Conservation (phyloP, 192 early-diverging fungal species). For the Coemansia sp. region DNA sequence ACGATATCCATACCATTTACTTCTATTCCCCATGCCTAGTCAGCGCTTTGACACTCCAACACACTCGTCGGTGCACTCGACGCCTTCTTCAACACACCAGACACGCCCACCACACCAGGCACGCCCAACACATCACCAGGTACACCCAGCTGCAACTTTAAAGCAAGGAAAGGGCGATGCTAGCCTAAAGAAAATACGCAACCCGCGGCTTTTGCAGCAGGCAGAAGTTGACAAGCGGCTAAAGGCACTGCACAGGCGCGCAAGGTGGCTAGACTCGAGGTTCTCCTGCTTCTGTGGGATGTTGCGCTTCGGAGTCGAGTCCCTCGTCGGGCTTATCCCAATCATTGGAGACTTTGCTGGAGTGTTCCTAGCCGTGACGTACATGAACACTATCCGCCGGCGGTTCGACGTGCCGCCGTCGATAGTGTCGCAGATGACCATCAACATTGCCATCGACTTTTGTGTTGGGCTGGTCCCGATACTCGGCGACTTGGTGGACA, state of each 20-base stretch:
- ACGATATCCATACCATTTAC: background rate
- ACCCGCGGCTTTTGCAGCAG: slow-evolving; percentile 28
- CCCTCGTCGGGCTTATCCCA: slow-evolving; percentile 48
- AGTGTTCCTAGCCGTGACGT: slow-evolving; percentile 31
- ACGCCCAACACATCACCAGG: background rate
- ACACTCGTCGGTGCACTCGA: background rate
- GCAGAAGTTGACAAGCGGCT: slow-evolving; percentile 29
- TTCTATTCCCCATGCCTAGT: background rate
- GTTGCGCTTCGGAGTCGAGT: slow-evolving; percentile 47
- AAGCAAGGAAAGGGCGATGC: background rate
- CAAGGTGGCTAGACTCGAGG: slow-evolving; percentile 32
- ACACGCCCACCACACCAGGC: background rate
- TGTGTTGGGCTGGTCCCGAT: slow-evolving; percentile 47
- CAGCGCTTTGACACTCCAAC: background rate
- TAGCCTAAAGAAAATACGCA: slow-evolving; percentile 20
- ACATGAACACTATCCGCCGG: slow-evolving; percentile 29
- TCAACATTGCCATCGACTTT: slow-evolving; percentile 53
- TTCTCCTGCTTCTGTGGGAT: slow-evolving; percentile 44
- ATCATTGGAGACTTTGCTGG: slow-evolving; percentile 52
- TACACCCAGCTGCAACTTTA: slow-evolving; percentile 3
- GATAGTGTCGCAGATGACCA: slow-evolving; percentile 43
- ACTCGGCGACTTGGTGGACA: slow-evolving; percentile 53
- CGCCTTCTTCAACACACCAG: background rate
- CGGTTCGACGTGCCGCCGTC: slow-evolving; percentile 32
- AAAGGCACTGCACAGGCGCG: slow-evolving; percentile 20